These are phyloP conservation scores for Prillingera fragicola DNA, from an alignment of 1,284 basidiomycete genomes.

Conservation along the genomic window DNA sequence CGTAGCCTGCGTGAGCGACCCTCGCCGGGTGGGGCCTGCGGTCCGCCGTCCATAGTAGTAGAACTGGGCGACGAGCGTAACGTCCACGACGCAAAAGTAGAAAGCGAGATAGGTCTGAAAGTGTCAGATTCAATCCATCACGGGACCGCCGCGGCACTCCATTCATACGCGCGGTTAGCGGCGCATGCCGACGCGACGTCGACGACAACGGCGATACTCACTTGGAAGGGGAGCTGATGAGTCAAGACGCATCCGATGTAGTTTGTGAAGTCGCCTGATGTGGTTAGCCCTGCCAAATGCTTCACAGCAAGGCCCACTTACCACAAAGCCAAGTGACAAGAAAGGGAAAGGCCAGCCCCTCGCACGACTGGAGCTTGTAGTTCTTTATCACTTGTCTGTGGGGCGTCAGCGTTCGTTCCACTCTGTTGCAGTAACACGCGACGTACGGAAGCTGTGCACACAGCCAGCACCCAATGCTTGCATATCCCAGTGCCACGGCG, in stretches of 20 bases:
- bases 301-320: constrained; percentile 45
- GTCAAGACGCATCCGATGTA: constrained; percentile 81
- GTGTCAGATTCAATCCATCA: not conserved
- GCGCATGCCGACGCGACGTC: no score
- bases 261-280: constrained; percentile 78
- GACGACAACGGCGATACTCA: no score
- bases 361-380: constrained; percentile 64
- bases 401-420: not conserved
- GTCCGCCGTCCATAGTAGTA: constrained; percentile 57
- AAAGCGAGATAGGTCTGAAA: constrained; percentile 74
- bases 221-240: constrained; percentile 88
- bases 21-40: constrained; percentile 6
- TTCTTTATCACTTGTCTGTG: constrained; percentile 76
- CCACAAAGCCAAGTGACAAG: constrained; percentile 84
- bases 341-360: constrained; percentile 82
- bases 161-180: no score
- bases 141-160: no score
- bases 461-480: constrained; percentile 80
- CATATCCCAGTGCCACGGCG: constrained; percentile 59
- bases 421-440: not conserved
- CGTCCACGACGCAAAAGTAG: constrained; percentile 79
- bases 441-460: constrained; percentile 87
- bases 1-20: constrained; percentile 13
- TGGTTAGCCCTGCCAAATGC: not conserved
- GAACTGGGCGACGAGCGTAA: constrained; percentile 67